Base-by-base conservation (phyloP, 2,329 filamentous ascomycete genomes). In the Aurifilum marmelostoma region DNA sequence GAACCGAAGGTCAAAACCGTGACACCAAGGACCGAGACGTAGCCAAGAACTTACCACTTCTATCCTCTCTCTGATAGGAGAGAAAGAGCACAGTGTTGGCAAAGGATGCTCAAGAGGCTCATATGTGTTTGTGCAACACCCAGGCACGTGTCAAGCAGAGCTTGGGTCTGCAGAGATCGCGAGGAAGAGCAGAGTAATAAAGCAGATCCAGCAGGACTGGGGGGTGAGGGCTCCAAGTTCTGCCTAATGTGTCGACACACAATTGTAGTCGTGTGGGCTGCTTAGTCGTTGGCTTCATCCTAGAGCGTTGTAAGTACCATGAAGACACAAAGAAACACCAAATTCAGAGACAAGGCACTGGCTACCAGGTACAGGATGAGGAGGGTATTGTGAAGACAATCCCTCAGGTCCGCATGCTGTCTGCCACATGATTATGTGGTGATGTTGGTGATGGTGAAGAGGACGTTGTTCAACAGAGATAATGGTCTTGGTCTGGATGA, bases 1-100 rank as follows among this genome's bases (percentile, higher is more conserved):
- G 27, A 11, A 16, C 8, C 14, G 4, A 14, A 14, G 2, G 43
- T 50, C 0, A 11, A 7, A 47, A 18, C 41, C 11, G 24, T 24
- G 21, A 6, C 3, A 65, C 39, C n/a, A 39, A 21, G 24, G 27
- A 43, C 21, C 2, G 12, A 58, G 8, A 65, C 7, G n/a, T 3
- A 14, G 50, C n/a, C 27, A 54, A n/a, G 11, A 12, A 58, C 63
- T 65, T 43, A 65, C 63, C 47, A 39, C 18, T 11, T 58, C 12
- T 24, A 32, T 54, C 32, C 12, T 21, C 32, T 29, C 50, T 47
- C 21, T 58, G 34, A 21, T 21, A n/a, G 32, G 5, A 6, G 9
- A 11, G 37, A 21, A 47, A 56, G 21, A 27, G 27, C 3, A 16
- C 27, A 32, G 11, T 12, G 63, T 21, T 39, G 29, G 21, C 11